A percentile compares a stretch with the other conserved stretches of the same genome.
phyloP scores from a whole-genome alignment of 1,139 yeast genomes.

The Pneumocystis carinii region DNA sequence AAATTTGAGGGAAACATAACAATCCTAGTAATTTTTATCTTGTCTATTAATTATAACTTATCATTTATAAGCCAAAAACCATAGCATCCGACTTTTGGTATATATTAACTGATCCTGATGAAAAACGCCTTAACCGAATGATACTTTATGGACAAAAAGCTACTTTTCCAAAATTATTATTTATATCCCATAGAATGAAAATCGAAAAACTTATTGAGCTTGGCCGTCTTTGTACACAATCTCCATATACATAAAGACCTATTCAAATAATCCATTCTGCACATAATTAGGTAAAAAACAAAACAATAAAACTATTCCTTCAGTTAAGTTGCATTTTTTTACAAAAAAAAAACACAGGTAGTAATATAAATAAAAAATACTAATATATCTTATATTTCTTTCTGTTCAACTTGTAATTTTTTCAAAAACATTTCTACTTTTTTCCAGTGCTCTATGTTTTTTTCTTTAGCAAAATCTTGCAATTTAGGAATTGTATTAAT shows the following conservation, averaged over 20 bases:
- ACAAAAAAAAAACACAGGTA: neutral
- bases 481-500: neutral
- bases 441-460: neutral
- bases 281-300: neutral
- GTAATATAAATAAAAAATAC: neutral
- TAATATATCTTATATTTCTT: neutral
- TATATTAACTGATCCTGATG: slow-evolving; percentile 55
- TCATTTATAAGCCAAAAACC: neutral
- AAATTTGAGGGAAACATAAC: slow-evolving; percentile 62
- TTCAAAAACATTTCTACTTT: neutral
- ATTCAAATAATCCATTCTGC: neutral
- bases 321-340: neutral
- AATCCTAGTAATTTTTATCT: slow-evolving; percentile 52
- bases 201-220: slow-evolving; percentile 50
- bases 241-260: neutral
- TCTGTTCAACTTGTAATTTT: neutral
- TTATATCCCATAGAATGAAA: slow-evolving; percentile 46
- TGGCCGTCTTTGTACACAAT: slow-evolving; percentile 12
- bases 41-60: slow-evolving; percentile 16
- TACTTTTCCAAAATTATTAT: slow-evolving; percentile 50
- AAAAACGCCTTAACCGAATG: slow-evolving; percentile 40
- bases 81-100: slow-evolving; percentile 39
- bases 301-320: neutral
- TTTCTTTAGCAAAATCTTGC: neutral
- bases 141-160: slow-evolving; percentile 49